A percentile compares a stretch with the other conserved stretches of the same genome.
Evolutionary conservation across 108 stramenopile genomes (phyloP).

Genomic region (Aurantiochytrium sp.): DNA sequence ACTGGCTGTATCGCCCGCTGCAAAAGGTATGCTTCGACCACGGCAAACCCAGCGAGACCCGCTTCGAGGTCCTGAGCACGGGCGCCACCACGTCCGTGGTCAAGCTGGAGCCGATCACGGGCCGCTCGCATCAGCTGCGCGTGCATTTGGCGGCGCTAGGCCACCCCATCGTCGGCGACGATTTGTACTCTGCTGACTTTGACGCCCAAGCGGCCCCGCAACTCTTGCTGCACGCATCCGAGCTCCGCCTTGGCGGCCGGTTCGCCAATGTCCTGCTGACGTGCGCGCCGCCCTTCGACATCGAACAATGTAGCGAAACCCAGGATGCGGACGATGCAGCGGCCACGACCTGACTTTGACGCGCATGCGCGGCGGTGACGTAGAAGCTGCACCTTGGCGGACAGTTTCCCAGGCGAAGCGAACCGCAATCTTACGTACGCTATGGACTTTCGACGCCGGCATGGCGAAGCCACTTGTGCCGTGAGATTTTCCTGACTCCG

Average conservation of each 20-base stretch:
- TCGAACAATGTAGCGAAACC: too few species aligned
- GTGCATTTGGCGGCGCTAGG: conserved; percentile 3
- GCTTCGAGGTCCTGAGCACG: background rate
- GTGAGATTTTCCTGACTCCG: too few species aligned
- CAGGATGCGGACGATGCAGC: too few species aligned
- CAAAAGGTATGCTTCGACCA: background rate
- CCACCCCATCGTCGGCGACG: conserved; percentile 26
- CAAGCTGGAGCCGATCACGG: background rate
- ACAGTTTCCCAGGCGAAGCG: too few species aligned
- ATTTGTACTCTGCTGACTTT: background rate
- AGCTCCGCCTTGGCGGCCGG: background rate
- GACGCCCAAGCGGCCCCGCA: background rate
- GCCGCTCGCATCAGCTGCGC: conserved; percentile 33
- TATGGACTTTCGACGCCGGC: too few species aligned
- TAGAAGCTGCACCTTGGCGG: too few species aligned
- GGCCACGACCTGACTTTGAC: too few species aligned
- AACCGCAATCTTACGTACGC: too few species aligned
- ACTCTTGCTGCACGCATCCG: background rate
- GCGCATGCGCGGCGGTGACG: too few species aligned
- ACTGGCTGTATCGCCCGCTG: background rate
- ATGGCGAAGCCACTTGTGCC: too few species aligned
- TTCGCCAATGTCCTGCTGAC: background rate
- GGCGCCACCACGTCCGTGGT: background rate
- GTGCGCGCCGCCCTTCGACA: too few species aligned
- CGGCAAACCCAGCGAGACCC: background rate